A percentile compares a stretch with the other conserved stretches of the same genome.
These are phyloP conservation scores for Cyathus striatus DNA, from an alignment of 768 basidiomycete genomes.

Conservation along the genomic window DNA sequence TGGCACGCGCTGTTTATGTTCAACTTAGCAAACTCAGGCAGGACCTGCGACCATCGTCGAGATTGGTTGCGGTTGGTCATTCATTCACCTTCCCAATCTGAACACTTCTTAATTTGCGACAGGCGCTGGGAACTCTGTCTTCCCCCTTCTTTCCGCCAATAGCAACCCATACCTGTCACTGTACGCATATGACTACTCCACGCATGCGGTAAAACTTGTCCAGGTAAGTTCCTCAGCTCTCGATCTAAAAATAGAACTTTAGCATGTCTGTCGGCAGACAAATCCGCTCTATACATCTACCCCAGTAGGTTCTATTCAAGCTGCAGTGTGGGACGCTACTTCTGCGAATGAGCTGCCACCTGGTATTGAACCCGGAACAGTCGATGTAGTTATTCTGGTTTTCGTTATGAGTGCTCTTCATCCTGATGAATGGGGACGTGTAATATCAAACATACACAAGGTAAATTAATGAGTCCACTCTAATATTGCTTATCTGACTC, in stretches of 20 bases:
- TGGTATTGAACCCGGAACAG: slow-evolving; percentile 57
- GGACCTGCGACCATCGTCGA: slow-evolving; percentile 77
- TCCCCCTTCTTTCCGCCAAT: slow-evolving; percentile 82
- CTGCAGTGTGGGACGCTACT: slow-evolving; percentile 90
- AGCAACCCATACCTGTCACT: slow-evolving; percentile 71
- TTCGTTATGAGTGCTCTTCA: slow-evolving; percentile 94
- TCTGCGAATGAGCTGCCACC: slow-evolving; percentile 55
- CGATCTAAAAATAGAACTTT: not conserved
- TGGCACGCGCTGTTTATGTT: slow-evolving; percentile 1
- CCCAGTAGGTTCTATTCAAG: slow-evolving; percentile 64
- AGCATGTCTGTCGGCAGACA: slow-evolving; percentile 33
- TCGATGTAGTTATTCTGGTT: slow-evolving; percentile 88
- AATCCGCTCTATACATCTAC: slow-evolving; percentile 68
- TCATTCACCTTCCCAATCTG: slow-evolving; percentile 1
- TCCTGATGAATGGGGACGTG: slow-evolving; percentile 85
- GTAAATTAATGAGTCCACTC: slow-evolving; percentile 42
- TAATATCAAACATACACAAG: slow-evolving; percentile 73
- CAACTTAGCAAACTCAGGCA: slow-evolving; percentile 43
- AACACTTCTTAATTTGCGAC: slow-evolving; percentile 2
- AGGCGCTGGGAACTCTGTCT: slow-evolving; percentile 95
- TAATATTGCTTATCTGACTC: not conserved
- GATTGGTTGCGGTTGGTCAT: slow-evolving; percentile 77
- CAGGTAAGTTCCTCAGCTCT: slow-evolving; percentile 45
- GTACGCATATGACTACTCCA: slow-evolving; percentile 87
- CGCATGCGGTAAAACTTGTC: slow-evolving; percentile 84